Evolutionary conservation across 2,329 filamentous ascomycete genomes (phyloP).

Genomic region (Alternaria arbusti): DNA sequence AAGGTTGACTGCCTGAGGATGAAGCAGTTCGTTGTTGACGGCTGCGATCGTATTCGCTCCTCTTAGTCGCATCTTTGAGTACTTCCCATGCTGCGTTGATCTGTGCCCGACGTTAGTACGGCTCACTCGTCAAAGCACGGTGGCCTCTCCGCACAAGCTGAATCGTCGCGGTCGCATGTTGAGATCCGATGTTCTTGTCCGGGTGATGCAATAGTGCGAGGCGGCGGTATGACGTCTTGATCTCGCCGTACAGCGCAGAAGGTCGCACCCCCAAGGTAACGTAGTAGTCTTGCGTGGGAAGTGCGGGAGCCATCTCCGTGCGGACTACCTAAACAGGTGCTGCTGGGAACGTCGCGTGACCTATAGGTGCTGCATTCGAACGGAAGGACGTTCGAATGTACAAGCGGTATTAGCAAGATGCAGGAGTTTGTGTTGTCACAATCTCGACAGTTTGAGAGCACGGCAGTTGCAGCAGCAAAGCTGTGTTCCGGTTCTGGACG

Average conservation of each 20-base stretch:
- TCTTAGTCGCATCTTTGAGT: background rate
- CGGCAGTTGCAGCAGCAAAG: background rate
- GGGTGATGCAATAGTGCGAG: conserved; percentile 7
- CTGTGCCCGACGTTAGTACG: background rate
- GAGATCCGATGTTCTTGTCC: conserved; percentile 1
- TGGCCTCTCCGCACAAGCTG: background rate
- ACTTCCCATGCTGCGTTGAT: conserved; percentile 12
- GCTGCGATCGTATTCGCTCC: background rate
- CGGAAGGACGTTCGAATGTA: background rate
- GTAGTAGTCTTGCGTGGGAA: conserved; percentile 1
- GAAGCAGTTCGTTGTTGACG: background rate
- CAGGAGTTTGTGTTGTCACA: background rate
- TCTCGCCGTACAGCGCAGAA: background rate
- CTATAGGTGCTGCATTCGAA: background rate
- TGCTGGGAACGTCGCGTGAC: background rate
- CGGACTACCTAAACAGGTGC: background rate
- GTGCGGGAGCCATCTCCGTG: background rate
- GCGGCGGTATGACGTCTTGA: conserved; percentile 2
- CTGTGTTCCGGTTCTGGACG: background rate
- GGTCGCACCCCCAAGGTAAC: background rate
- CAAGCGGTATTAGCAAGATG: background rate
- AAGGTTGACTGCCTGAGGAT: background rate
- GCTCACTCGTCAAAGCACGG: background rate
- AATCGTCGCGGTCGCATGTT: background rate
- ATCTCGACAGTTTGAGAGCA: background rate